Base-by-base conservation (phyloP, 345 rosid species). In the Lepidium sativum region DNA sequence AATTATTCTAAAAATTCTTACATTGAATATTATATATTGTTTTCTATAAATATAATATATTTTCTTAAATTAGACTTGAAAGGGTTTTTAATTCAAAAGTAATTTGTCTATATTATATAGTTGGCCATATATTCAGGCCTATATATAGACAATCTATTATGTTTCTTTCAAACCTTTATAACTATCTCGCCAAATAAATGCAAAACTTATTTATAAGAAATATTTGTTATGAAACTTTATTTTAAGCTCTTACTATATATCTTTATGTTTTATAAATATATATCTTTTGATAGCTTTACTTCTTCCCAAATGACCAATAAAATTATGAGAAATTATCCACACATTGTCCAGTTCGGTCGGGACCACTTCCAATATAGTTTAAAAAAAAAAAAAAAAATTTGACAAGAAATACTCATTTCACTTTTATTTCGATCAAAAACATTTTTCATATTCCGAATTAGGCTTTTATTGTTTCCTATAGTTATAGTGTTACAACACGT, bases 341-440 rank as follows among this genome's bases (percentile, higher is more conserved):
- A 40, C 50, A 55, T 48, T 54, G 55, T 52, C 62, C 56, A 18
- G 25, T 61, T 63, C 63, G 35, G 57, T 55, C 5, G 69, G 65
- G 70, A 55, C 75, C 65, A 71, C 65, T 38, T 5, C 14, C n/a
- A 9, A 37, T 20, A 20, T 20, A 20, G 1, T 31, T 31, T 27
- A n/a, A n/a, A n/a, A n/a, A n/a, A n/a, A n/a, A n/a, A n/a, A n/a
- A n/a, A n/a, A n/a, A n/a, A n/a, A n/a, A n/a, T n/a, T 6, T 14
- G 2, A 57, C 9, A 40, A 4, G 15, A 39, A 15, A 42, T 8
- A 9, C 7, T 7, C 13, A 60, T 47, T 43, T 21, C 44, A 16
- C 65, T 29, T 49, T 68, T 57, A 5, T 48, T 18, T 16, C 10
- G 23, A 55, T 54, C 60, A 50, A 14, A 47, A 25, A 52, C 54